Percentiles rank a stretch among this genome's conserved stretches.
Conservation (phyloP, 179 eudicot species). For the Gypsophila paniculata region DNA sequence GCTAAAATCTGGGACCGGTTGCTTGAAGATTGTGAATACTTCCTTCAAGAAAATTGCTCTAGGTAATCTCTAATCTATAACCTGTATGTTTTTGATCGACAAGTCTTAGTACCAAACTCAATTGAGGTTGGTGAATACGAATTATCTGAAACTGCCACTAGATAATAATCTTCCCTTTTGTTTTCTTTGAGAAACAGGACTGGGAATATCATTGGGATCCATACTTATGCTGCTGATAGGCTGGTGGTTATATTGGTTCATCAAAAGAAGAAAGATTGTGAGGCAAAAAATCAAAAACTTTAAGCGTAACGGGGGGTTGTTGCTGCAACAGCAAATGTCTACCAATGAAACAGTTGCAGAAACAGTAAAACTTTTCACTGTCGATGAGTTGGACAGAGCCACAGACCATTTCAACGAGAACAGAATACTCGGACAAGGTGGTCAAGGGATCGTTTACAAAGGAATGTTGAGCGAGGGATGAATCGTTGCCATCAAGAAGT, state of each 20-base stretch:
- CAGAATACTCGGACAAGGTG: constrained; percentile 60
- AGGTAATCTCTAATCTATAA: constrained; percentile 17
- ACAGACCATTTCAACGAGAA: constrained; percentile 43
- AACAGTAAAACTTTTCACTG: constrained; percentile 34
- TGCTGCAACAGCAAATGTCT: constrained; percentile 34
- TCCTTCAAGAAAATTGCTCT: constrained; percentile 21
- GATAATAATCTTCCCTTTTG: not conserved
- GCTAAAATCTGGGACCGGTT: constrained; percentile 32
- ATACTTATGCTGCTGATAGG: constrained; percentile 25
- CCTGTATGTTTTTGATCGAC: not conserved
- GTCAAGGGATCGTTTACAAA: constrained; percentile 54
- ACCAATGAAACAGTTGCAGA: constrained; percentile 31
- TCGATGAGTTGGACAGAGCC: constrained; percentile 45
- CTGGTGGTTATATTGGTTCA: constrained; percentile 19
- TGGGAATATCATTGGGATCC: constrained; percentile 29
- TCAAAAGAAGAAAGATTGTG: constrained; percentile 22
- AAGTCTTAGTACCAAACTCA: not conserved
- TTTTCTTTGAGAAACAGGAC: constrained; percentile 19
- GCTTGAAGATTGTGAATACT: constrained; percentile 14
- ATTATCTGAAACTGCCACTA: too few relatives aligned
- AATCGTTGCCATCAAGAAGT: constrained; percentile 48
- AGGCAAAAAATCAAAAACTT: constrained; percentile 28
- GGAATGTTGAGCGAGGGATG: constrained; percentile 45
- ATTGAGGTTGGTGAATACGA: too few relatives aligned
- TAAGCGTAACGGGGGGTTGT: constrained; percentile 39